Evolutionary conservation across 2,329 filamentous ascomycete species (phyloP), one percentile per base, ranked within the genome.

Genomic region (Dryadomyces quercivorus): DNA sequence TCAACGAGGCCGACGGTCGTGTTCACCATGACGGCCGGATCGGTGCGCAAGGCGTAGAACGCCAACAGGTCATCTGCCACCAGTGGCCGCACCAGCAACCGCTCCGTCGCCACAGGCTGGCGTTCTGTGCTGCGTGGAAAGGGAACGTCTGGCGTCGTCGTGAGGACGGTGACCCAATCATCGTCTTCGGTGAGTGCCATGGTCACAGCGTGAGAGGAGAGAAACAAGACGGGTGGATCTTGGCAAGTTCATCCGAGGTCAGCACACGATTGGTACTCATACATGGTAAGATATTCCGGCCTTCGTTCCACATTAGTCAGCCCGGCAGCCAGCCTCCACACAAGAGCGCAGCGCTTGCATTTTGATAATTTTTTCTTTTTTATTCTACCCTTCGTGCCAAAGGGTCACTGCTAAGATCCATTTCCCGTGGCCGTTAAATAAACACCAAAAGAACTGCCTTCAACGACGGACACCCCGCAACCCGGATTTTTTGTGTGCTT

Each of bases 401-500:
- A 56, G 48, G 46, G 53, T 34, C 21, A 52, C 52, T 57, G 55
- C 52, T 53, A 42, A 53, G 79, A 79, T 12, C 55, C 56, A 56
- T 56, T 53, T 51, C 55, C 78, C 76, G 74, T 75, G 77, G 72
- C 75, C 75, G 69, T 76, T 53, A 75, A 52, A 70, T 77, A 70
- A 80, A 81, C 77, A 80, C 77, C 77, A 69, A 40, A 73, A 72
- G 74, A 71, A 77, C 70, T 73, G 72, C 75, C 70, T 71, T 75
- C 71, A 74, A 71, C 69, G 72, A 47, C 48, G 34, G n/a, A 46
- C 13, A 46, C 66, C 70, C 50, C 18, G 20, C 48, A 43, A 44
- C 31, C 34, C 34, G 44, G 22, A 21, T 46, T 44, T 7, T 40
- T 16, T 47, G 7, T 44, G 42, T 44, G 42, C 16, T 48, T 44